Conservation (phyloP, 1,284 basidiomycete genomes). For the Trichosporon sp. region DNA sequence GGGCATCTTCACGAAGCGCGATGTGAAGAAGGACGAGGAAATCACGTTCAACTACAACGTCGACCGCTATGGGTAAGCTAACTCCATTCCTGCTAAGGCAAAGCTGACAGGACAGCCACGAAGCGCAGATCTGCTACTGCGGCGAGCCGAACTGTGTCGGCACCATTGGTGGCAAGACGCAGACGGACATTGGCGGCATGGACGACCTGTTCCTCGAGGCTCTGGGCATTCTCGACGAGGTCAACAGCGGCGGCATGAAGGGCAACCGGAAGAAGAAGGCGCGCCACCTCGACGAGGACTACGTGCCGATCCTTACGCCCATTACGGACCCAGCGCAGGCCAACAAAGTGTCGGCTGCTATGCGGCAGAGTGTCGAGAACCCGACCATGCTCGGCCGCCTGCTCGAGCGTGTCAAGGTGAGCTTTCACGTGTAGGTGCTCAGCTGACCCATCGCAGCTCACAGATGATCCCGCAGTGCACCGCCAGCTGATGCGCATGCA, state of each 20-base stretch:
- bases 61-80: constrained; percentile 82
- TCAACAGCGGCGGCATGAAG: constrained; percentile 68
- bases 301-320: constrained; percentile 64
- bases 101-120: constrained; percentile 61
- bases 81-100: background rate
- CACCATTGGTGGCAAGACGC: constrained; percentile 94
- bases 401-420: constrained; percentile 75
- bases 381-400: constrained; percentile 76
- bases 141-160: constrained; percentile 95
- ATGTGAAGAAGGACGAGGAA: constrained; percentile 79
- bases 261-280: constrained; percentile 86
- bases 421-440: constrained; percentile 13
- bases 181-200: constrained; percentile 89
- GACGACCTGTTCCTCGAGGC: constrained; percentile 96
- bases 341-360: constrained; percentile 83
- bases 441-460: constrained; percentile 61
- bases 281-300: constrained; percentile 87
- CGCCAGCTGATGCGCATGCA: constrained; percentile 87
- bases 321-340: constrained; percentile 67
- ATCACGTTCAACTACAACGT: constrained; percentile 99
- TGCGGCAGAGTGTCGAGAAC: constrained; percentile 77
- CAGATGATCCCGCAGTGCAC: constrained; percentile 70
- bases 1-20: constrained; percentile 93
- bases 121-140: constrained; percentile 91
- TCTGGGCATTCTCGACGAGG: constrained; percentile 90